Conservation (phyloP, 1,284 basidiomycete species). For the Boletus sp. region DNA sequence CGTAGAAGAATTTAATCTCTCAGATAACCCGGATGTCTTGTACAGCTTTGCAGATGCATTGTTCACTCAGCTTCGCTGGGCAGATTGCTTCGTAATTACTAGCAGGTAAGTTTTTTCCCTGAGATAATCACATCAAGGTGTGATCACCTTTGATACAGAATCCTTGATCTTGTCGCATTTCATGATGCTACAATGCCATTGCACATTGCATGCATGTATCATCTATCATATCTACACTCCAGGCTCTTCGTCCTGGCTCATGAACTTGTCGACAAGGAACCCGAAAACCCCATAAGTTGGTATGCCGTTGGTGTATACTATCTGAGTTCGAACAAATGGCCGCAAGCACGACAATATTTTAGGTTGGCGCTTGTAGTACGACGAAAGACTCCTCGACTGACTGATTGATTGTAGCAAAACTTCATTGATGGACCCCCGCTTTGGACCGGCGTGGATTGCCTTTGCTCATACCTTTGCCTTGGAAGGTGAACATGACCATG, state of each 20-base stretch:
- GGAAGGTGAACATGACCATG: constrained; percentile 98
- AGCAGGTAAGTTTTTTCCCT: constrained; percentile 49
- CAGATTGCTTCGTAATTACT: constrained; percentile 90
- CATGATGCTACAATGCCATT: constrained; percentile 87
- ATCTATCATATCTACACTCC: constrained; percentile 86
- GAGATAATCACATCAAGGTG: background rate
- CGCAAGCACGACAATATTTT: constrained; percentile 88
- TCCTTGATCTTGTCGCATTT: constrained; percentile 74
- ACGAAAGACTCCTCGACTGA: background rate
- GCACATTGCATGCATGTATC: constrained; percentile 97
- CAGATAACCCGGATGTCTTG: constrained; percentile 89
- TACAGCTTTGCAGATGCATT: constrained; percentile 90
- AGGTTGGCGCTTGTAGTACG: constrained; percentile 48
- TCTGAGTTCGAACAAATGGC: constrained; percentile 79
- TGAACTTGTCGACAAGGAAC: constrained; percentile 90
- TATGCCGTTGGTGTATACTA: constrained; percentile 99
- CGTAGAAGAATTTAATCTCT: constrained; percentile 74
- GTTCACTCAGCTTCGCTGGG: constrained; percentile 86
- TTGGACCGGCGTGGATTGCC: constrained; percentile 94
- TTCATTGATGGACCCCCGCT: constrained; percentile 93
- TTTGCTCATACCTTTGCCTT: constrained; percentile 97
- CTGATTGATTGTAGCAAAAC: constrained; percentile 66
- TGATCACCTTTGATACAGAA: constrained; percentile 46
- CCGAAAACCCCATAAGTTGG: constrained; percentile 91
- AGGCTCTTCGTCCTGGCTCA: constrained; percentile 95